These are phyloP conservation scores for Curvularia lunata DNA, from an alignment of 2,329 filamentous ascomycete genomes.

Conservation along the genomic window DNA sequence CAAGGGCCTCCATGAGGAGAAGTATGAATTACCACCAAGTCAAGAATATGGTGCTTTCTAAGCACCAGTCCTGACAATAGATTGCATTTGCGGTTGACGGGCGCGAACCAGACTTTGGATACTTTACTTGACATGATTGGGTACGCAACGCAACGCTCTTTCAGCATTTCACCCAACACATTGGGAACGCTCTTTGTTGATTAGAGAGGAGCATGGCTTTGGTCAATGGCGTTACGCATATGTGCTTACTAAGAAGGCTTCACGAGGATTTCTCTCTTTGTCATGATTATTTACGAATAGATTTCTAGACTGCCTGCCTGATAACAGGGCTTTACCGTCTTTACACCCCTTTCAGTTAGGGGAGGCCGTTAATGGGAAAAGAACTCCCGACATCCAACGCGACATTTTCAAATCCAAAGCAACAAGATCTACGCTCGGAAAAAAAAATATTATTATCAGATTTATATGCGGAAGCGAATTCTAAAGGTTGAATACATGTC, in stretches of 20 bases:
- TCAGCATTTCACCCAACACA: slow-evolving; percentile 11
- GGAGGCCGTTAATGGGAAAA: neutral
- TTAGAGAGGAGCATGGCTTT: slow-evolving; percentile 20
- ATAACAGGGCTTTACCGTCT: slow-evolving; percentile 2
- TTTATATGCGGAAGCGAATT: neutral
- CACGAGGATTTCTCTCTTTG: slow-evolving; percentile 11
- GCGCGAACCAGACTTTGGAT: slow-evolving; percentile 22
- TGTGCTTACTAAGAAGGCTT: slow-evolving; percentile 7
- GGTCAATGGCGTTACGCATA: slow-evolving; percentile 16
- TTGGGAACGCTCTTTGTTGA: slow-evolving; percentile 13
- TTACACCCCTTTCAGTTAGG: neutral
- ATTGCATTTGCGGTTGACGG: slow-evolving; percentile 8
- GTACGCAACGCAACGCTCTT: slow-evolving; percentile 16
- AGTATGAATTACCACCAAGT: slow-evolving; percentile 57
- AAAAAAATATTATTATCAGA: neutral
- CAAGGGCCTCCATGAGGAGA: slow-evolving; percentile 60
- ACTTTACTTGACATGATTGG: slow-evolving; percentile 7
- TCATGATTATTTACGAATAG: slow-evolving; percentile 15
- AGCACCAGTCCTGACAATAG: slow-evolving; percentile 1
- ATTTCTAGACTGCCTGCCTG: slow-evolving; percentile 15
- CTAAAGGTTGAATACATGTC: neutral
- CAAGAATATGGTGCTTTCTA: slow-evolving; percentile 51
- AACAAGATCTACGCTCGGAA: neutral
- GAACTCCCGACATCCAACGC: neutral
- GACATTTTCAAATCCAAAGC: slow-evolving; percentile 1